Percentiles rank a stretch among this genome's conserved stretches.
phyloP scores from a whole-genome alignment of 257 asterid species.

The Petunia axillaris region DNA sequence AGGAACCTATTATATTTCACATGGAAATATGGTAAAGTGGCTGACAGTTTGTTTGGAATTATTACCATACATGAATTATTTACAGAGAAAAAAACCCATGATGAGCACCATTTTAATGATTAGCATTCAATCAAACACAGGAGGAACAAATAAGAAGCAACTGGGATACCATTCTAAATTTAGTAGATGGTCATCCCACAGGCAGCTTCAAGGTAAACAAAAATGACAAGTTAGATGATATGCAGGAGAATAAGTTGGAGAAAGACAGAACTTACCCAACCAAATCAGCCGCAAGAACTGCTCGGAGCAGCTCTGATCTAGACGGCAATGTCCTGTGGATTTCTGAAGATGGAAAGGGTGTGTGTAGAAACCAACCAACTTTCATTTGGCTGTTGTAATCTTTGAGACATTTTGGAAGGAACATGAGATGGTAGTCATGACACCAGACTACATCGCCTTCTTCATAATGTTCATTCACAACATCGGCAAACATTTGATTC shows the following conservation, averaged over 20 bases:
- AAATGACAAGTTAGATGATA: background rate
- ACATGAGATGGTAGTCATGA: slow-evolving; percentile 96
- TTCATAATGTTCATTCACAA: slow-evolving; percentile 68
- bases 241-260: slow-evolving; percentile 19
- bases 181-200: background rate
- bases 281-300: slow-evolving; percentile 89
- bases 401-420: slow-evolving; percentile 84
- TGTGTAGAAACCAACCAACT: slow-evolving; percentile 97
- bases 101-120: background rate
- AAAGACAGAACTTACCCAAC: slow-evolving; percentile 66
- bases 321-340: slow-evolving; percentile 94
- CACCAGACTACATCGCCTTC: slow-evolving; percentile 98
- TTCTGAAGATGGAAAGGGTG: slow-evolving; percentile 97
- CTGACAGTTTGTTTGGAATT: background rate
- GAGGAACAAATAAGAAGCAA: background rate
- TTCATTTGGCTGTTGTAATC: slow-evolving; percentile 74
- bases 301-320: slow-evolving; percentile 78
- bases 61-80: background rate
- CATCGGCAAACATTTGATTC: slow-evolving; percentile 94
- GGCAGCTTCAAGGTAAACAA: slow-evolving; percentile 14
- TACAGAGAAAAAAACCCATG: background rate
- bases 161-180: background rate
- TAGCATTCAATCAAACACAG: background rate
- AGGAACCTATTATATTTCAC: background rate
- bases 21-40: background rate